phyloP scores from a whole-genome alignment of 768 basidiomycete species.

The Russula griseocarnosa region DNA sequence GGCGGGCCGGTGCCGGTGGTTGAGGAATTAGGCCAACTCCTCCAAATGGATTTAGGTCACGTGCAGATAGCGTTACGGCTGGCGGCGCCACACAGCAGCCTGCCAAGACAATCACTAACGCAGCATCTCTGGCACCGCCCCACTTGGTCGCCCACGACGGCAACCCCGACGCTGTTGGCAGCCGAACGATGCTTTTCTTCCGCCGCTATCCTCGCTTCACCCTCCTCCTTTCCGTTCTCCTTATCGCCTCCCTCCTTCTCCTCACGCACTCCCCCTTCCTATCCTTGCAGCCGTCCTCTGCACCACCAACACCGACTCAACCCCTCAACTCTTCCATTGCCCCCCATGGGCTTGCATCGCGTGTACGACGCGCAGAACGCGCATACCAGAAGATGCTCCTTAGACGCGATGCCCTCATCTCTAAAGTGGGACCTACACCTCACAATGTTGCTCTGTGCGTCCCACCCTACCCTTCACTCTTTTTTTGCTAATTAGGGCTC shows the following conservation, averaged over 20 bases:
- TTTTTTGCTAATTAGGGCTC: neutral
- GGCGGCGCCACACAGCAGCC: too few species aligned
- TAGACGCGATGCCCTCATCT: constrained; percentile 23
- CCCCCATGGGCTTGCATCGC: constrained; percentile 2
- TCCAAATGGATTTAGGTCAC: too few species aligned
- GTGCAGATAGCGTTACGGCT: too few species aligned
- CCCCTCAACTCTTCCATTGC: neutral
- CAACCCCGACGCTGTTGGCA: neutral
- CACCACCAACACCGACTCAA: neutral
- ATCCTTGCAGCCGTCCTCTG: neutral
- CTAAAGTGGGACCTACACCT: constrained; percentile 24
- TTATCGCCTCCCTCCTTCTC: constrained; percentile 22
- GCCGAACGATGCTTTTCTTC: constrained; percentile 12
- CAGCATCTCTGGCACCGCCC: neutral
- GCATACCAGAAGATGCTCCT: constrained; percentile 25
- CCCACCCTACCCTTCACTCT: neutral
- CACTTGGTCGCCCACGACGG: neutral
- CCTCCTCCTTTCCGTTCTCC: constrained; percentile 23
- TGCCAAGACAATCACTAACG: neutral
- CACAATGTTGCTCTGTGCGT: constrained; percentile 22
- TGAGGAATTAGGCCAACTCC: too few species aligned
- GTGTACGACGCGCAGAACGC: constrained; percentile 24
- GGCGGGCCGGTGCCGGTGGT: too few species aligned
- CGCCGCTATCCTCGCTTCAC: constrained; percentile 28
- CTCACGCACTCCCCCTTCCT: constrained; percentile 10